Evolutionary conservation across 257 asterid species (phyloP).

Genomic region (Prunella vulgaris): DNA sequence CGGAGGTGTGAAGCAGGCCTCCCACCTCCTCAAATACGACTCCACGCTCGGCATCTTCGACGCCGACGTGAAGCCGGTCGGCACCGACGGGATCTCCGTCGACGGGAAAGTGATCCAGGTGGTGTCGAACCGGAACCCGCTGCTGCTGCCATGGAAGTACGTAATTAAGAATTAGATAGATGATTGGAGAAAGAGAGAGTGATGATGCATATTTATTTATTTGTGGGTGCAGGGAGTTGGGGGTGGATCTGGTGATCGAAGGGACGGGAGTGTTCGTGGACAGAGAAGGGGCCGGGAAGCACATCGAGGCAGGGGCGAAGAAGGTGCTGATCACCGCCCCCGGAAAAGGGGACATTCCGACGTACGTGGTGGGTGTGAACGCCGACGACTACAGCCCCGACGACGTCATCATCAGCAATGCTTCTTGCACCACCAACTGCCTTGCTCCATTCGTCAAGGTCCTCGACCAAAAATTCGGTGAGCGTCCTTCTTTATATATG

Average conservation of each 20-base stretch:
- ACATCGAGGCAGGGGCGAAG: constrained; percentile 88
- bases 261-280: constrained; percentile 97
- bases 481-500: too few species aligned
- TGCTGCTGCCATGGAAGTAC: constrained; percentile 62
- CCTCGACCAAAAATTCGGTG: constrained; percentile 89
- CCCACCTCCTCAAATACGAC: constrained; percentile 96
- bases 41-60: constrained; percentile 93
- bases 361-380: constrained; percentile 92
- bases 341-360: constrained; percentile 93
- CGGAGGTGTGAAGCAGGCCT: constrained; percentile 96
- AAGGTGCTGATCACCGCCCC: constrained; percentile 98
- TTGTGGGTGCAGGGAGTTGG: constrained; percentile 57
- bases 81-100: constrained; percentile 59
- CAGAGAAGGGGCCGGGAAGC: constrained; percentile 93
- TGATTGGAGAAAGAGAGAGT: neutral
- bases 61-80: constrained; percentile 79
- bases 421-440: constrained; percentile 98
- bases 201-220: too few species aligned
- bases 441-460: constrained; percentile 96
- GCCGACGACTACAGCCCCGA: constrained; percentile 61
- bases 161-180: neutral
- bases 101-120: constrained; percentile 67
- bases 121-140: constrained; percentile 63
- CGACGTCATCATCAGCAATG: constrained; percentile 86
- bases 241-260: constrained; percentile 79